Conservation (phyloP, 2,329 filamentous ascomycete genomes). For the Cercospora nicotianae region DNA sequence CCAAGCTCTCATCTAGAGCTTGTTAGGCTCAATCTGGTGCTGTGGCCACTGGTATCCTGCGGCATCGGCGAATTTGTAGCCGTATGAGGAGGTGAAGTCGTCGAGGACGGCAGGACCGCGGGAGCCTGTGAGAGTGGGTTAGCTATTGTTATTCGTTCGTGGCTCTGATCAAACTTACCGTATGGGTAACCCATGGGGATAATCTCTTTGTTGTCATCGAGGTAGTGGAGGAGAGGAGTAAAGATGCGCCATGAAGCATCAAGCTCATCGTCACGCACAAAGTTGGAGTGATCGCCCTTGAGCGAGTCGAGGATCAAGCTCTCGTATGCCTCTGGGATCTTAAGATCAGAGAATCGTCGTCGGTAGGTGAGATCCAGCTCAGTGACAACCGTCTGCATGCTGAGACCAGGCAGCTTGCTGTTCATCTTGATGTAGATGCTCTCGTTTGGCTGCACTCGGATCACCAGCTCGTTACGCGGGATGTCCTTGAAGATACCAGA, state of each 20-base stretch:
- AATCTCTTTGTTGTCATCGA: constrained; percentile 99
- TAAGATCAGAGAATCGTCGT: constrained; percentile 96
- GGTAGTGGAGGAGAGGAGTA: constrained; percentile 93
- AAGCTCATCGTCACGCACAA: constrained; percentile 93
- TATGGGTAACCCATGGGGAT: constrained; percentile 99
- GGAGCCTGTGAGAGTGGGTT: constrained; percentile 65
- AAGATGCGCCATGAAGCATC: constrained; percentile 99
- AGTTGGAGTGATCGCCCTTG: constrained; percentile 99
- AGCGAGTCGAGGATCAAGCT: constrained; percentile 94
- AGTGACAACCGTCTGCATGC: constrained; percentile 98
- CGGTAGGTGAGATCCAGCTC: constrained; percentile 98
- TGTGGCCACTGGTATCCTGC: constrained; percentile 90
- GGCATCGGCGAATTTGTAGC: constrained; percentile 98
- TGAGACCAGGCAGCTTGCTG: constrained; percentile 95
- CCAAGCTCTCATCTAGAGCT: constrained; percentile 59
- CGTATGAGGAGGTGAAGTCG: constrained; percentile 96
- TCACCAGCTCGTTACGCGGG: constrained; percentile 96
- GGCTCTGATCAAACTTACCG: constrained; percentile 61
- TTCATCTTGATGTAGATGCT: constrained; percentile 99
- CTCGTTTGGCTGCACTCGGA: constrained; percentile 99
- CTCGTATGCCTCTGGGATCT: constrained; percentile 99
- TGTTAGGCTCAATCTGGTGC: constrained; percentile 73
- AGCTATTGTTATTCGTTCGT: background rate
- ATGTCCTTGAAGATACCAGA: constrained; percentile 99
- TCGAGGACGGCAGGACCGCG: constrained; percentile 94